phyloP scores from a whole-genome alignment of 768 basidiomycete species.

The Amylocystis lapponica region DNA sequence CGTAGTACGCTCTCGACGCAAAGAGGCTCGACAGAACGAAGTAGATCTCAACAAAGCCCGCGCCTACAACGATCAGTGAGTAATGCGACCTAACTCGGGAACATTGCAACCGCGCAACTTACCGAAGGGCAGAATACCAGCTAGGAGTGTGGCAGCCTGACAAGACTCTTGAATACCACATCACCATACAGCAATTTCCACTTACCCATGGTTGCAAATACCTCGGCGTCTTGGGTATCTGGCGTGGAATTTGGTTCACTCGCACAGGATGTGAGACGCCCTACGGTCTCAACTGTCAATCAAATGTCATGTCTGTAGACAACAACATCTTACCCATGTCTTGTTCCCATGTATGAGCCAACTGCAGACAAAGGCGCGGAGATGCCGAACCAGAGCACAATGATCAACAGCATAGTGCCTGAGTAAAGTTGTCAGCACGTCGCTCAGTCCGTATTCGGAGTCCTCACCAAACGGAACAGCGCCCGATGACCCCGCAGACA shows the following conservation, averaged over 20 bases:
- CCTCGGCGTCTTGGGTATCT: conserved; percentile 83
- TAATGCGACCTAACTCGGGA: too few species aligned
- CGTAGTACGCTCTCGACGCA: conserved; percentile 89
- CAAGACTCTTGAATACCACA: too few species aligned
- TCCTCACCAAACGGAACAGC: conserved; percentile 86
- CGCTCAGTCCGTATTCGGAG: not conserved
- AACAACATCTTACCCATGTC: conserved; percentile 61
- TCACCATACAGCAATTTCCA: conserved; percentile 12
- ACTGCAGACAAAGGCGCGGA: conserved; percentile 84
- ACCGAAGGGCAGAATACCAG: conserved; percentile 92
- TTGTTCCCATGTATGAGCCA: conserved; percentile 82
- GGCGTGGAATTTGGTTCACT: conserved; percentile 92
- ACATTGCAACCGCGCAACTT: conserved; percentile 10
- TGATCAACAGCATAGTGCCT: conserved; percentile 83
- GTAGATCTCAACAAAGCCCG: conserved; percentile 93
- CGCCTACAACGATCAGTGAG: conserved; percentile 44
- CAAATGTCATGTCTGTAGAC: too few species aligned
- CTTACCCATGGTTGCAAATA: conserved; percentile 79
- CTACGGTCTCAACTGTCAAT: too few species aligned
- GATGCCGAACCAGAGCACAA: conserved; percentile 89
- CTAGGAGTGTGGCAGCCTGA: conserved; percentile 70
- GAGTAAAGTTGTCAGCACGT: not conserved
- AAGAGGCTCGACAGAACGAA: conserved; percentile 90
- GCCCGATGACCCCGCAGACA: conserved; percentile 82
- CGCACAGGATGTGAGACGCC: conserved; percentile 75